Base-by-base conservation (phyloP, 768 basidiomycete species). In the Paxillus rubicundulus region DNA sequence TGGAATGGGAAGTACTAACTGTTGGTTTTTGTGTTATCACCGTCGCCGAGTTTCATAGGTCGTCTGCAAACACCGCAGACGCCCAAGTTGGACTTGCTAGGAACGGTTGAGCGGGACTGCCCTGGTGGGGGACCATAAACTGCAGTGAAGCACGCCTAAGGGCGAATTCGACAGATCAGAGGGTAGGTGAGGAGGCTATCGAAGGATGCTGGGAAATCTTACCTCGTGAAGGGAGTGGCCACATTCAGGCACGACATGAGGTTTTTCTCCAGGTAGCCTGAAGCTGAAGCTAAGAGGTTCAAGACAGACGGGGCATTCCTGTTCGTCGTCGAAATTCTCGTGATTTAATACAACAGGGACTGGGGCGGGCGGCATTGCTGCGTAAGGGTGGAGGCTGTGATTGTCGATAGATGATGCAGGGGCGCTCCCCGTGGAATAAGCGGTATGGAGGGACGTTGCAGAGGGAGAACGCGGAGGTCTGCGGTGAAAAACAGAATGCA, bases 191-290 rank as follows among this genome's bases (percentile, higher is more conserved):
- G 16, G 24, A 24, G 13, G 34, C 40, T 39, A 14, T 24, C 32
- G 2, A 12, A 4, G 47, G 12, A 17, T 33, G 4, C 2, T 9
- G 24, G 5, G 18, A 37, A 36, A 30, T 66, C 75, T 58, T 50
- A 87, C 92, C 77, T 94, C 87, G 73, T 98, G 97, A n/a, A 99
- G 82, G 33, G 92, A 88, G 74, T 99, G 97, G 34, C 97, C 95
- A 61, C 97, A 99, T 67, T 95, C 92, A 28, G 97, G 96, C 42
- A 97, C 89, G 56, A 99, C 88, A 67, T 98, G 95, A 8, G 96
- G 92, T 67, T 95, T 98, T 76, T 99, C 97, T 9, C 97, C 97
- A 0, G 92, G 89, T 13, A 99, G 73, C 55, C 94, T 81, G 72
- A 93, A 97, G 70, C 86, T 88, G 71, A 93, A 94, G 65, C 87